Conservation (phyloP, 257 asterid genomes). For the Scutellaria minor region DNA sequence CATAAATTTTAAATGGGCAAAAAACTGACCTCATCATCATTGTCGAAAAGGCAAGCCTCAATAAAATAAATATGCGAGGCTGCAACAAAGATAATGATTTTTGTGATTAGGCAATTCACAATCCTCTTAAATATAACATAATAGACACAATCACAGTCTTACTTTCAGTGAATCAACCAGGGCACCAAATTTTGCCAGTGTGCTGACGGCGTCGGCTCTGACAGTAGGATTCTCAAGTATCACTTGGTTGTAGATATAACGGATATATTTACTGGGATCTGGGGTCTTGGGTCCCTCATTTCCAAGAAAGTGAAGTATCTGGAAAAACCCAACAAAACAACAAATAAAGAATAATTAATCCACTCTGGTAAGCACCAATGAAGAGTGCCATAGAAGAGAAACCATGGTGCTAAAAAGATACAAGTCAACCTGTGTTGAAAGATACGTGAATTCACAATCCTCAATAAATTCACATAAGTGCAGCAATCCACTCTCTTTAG, state of each 20-base stretch:
- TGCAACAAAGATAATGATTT: slow-evolving; percentile 49
- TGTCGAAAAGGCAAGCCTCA: slow-evolving; percentile 89
- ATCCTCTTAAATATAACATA: slow-evolving; percentile 18
- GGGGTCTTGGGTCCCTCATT: slow-evolving; percentile 96
- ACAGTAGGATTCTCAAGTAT: slow-evolving; percentile 95
- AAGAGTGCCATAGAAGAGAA: slow-evolving; percentile 25
- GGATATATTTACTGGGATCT: slow-evolving; percentile 90
- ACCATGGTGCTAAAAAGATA: slow-evolving; percentile 26
- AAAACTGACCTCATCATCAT: slow-evolving; percentile 86
- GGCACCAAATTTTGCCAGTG: slow-evolving; percentile 92
- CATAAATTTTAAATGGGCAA: slow-evolving; percentile 23
- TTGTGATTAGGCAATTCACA: slow-evolving; percentile 33
- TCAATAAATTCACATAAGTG: slow-evolving; percentile 96
- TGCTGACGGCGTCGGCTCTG: slow-evolving; percentile 94
- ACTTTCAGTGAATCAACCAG: slow-evolving; percentile 85
- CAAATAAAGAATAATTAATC: slow-evolving; percentile 5
- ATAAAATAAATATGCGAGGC: slow-evolving; percentile 83
- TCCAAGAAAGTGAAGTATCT: slow-evolving; percentile 97
- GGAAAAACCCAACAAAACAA: slow-evolving; percentile 23
- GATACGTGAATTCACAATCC: slow-evolving; percentile 97
- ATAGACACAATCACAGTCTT: slow-evolving; percentile 32
- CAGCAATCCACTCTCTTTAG: slow-evolving; percentile 90
- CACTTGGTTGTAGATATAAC: slow-evolving; percentile 87
- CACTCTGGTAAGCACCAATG: slow-evolving; percentile 24
- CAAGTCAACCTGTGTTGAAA: slow-evolving; percentile 85